Conservation (phyloP, 805 yeast genomes). For the Sugiyamaella americana region DNA sequence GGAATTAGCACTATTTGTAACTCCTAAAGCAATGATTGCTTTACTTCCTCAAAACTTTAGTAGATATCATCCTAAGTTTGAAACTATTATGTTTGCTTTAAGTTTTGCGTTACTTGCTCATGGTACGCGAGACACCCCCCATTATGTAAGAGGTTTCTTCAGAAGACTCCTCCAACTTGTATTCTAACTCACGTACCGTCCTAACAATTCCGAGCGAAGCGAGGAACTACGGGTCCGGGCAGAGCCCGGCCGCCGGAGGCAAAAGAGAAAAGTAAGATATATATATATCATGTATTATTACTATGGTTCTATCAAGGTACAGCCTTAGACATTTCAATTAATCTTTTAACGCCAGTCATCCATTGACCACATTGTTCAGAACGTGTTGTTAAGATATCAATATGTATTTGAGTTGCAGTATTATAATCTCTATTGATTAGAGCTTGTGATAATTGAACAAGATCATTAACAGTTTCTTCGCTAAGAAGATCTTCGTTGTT, state of each 20-base stretch:
- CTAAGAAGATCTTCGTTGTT: slow-evolving; percentile 64
- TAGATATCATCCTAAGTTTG: slow-evolving; percentile 8
- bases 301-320: slow-evolving; percentile 12
- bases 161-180: slow-evolving; percentile 9
- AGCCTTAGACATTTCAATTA: slow-evolving; percentile 57
- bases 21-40: slow-evolving; percentile 27
- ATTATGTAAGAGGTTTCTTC: slow-evolving; percentile 14
- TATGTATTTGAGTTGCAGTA: slow-evolving; percentile 45
- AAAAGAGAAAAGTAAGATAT: too few species aligned
- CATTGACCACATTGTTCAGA: slow-evolving; percentile 80
- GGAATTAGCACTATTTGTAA: slow-evolving; percentile 44
- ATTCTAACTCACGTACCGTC: slow-evolving; percentile 4
- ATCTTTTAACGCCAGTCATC: slow-evolving; percentile 86
- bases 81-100: slow-evolving; percentile 16
- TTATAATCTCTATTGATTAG: slow-evolving; percentile 50
- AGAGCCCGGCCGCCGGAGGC: too few species aligned
- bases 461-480: slow-evolving; percentile 45
- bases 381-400: slow-evolving; percentile 56
- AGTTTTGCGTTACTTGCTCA: slow-evolving; percentile 16
- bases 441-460: slow-evolving; percentile 46
- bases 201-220: too few species aligned
- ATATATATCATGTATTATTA: too few species aligned
- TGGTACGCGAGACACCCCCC: slow-evolving; percentile 5
- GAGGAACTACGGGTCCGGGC: too few species aligned
- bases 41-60: slow-evolving; percentile 10